Evolutionary conservation across 257 asterid species (phyloP), one percentile per base, ranked within the genome.

Genomic region (Lycium ferocissimum): DNA sequence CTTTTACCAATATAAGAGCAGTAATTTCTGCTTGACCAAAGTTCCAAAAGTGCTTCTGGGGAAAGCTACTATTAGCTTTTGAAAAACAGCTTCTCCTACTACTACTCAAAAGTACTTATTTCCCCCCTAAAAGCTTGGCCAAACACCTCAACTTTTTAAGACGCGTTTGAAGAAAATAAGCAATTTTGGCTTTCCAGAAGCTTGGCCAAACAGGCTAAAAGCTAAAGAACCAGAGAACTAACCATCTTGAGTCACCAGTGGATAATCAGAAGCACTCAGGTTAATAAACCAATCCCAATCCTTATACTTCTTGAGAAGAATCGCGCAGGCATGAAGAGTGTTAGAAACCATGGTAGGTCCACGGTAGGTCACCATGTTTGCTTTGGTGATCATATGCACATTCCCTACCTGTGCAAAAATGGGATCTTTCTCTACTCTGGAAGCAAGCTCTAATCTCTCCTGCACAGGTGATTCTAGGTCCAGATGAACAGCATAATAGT

Each of bases 271-370:
- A 85, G 99, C 98, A 73, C 99, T 96, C 62, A 96, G 94, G 87
- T 96, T 96, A 66, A 96, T 96, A 89, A 96, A 96, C 98, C 99
- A 96, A 88, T 95, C 98, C 99, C 99, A 96, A 82, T 96, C 98
- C 79, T 88, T 87, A 84, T 58, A 81, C 86, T 70, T 91, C 93
- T 93, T 96, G 54, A 96, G 93, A 66, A 96, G 95, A 91, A 96
- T 88, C 71, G 99, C 97, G 43, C 98, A 94, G 2, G 98, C 97
- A 51, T 96, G 99, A 85, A 96, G 99, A 33, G 99, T 96, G 85
- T 95, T 96, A 20, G 98, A 82, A 65, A 96, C 97, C 99, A 96
- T 96, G 61, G 99, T 96, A 5, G 99, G 98, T 11, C 99, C 99
- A 87, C 95, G 90, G 79, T 95, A 96, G 18, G 99, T 96, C 56